Evolutionary conservation across 768 basidiomycete species (phyloP), one percentile per base, ranked within the genome.

Genomic region (Collybiopsis luxurians): DNA sequence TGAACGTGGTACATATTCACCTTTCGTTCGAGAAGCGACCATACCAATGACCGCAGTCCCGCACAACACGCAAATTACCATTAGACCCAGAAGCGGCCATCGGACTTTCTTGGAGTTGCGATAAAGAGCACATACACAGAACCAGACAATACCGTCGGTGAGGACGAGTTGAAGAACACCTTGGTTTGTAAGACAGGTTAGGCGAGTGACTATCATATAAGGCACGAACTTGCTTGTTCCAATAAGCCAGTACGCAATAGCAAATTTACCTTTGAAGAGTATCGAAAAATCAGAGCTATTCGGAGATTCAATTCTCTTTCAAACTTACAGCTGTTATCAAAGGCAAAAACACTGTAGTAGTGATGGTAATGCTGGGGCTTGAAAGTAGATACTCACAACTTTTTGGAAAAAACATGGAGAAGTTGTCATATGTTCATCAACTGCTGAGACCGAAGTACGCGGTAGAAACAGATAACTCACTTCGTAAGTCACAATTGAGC

Each of bases 191-290:
- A 31, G 27, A n/a, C n/a, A n/a, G 28, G 13, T 50, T 5, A 34
- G 27, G 19, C 17, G 9, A 19, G 26, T 4, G 5, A 13, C n/a
- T 4, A 50, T 17, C 19, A 19, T 26, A 4, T 31, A 19, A 47
- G n/a, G n/a, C n/a, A n/a, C n/a, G n/a, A n/a, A 11, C 50, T 9
- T 26, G 38, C 50, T 52, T 36, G 50, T 52, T 19, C 50, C 50
- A 38, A 39, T 40, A n/a, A 38, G 50, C 50, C 50, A 52, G 21
- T 52, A 52, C n/a, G 10, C 34, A 23, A 52, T 39, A 11, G 50
- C 31, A 52, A 52, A 52, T 52, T 38, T 23, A 26, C 50, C 50
- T 30, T 45, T 7, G 12, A 21, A 44, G 23, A 10, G 23, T 13
- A 44, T 13, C 17, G 9, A 38, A 17, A 38, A 38, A 38, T 17